Base-by-base conservation (phyloP, 345 rosid genomes). In the Capsella bursapastoris region DNA sequence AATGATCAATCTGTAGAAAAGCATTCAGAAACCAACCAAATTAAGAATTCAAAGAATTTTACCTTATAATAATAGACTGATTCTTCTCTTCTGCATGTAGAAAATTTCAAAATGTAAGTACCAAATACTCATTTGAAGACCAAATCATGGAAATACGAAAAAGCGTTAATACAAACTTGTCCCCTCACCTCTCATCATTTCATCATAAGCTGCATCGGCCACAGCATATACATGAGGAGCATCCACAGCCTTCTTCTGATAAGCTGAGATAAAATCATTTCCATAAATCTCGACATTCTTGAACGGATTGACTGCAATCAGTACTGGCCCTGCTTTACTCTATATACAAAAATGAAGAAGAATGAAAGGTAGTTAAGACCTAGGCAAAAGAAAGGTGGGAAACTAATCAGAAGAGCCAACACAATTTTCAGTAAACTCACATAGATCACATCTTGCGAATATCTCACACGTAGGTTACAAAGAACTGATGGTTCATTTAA, bases 51-150 rank as follows among this genome's bases (percentile, higher is more conserved):
- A 57, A 68, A 31, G 66, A 55, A 50, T 51, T 32, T 8, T 60
- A 92, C 99, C 99, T 92, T 88, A 96, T 89, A 64, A 96, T 92
- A 66, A 96, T 82, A 49, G 99, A 92, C 78, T 96, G 99, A 47
- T 87, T 87, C 75, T 84, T 84, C 67, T 74, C 97, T 64, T 88
- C 99, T 96, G 92, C 86, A 84, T 62, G 16, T 25, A 44, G 51
- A 66, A 72, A 43, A 13, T 15, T 58, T 78, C 58, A 66, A 72
- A 60, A 45, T 52, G 64, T 78, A 66, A 78, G 67, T 58, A 31
- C 52, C 69, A 65, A 60, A 51, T 11, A 16, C 38, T 38, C 61
- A 55, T 37, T 53, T 27, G 70, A 69, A 76, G 51, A 34, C 49
- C 4, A 1, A 43, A 34, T 64, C 72, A 60, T 48, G 78, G 35